Evolutionary conservation across 306 rosid species (phyloP), one percentile per base, ranked within the genome.

Genomic region (Cicer arietinum): DNA sequence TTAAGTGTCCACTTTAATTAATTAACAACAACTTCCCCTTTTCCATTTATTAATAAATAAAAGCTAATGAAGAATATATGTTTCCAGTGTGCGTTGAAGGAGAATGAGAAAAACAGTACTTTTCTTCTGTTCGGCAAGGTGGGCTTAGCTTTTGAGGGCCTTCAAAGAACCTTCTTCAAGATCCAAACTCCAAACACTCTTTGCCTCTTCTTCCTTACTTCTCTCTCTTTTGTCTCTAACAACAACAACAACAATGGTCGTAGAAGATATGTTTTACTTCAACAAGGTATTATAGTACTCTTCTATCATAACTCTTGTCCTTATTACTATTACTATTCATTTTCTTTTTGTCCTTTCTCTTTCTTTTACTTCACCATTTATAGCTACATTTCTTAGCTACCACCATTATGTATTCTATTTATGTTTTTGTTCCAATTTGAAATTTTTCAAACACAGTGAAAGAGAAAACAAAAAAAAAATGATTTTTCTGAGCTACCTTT

Each of bases 401-500:
- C 35, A 25, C 35, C 35, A 3, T 25, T 25, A 25, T 25, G 35
- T 25, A 4, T 57, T 57, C 63, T 57, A 6, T 58, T 22, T 25
- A 10, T 25, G 45, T 46, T 61, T 25, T 10, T 78, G 22, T 63
- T 45, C 39, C 8, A 7, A 7, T 75, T 66, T 57, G 37, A 22
- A 73, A 53, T 14, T 30, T 69, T 67, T 54, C 52, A 47, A 22
- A 37, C 50, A 79, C 10, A 44, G 6, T 22, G 10, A 22, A 20
- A 60, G 7, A 7, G 43, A 22, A 14, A 20, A 60, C 7, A 7
- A 22, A 22, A 14, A 6, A 52, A 78, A 61, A 2, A 52, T 52
- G 60, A 71, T 41, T 14, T 1, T 57, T 79, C 73, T 79, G 53
- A 64, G 74, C 52, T 79, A 50, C 68, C 74, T 80, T 72, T 76